These are phyloP conservation scores for Scalesia atractyloides DNA, from an alignment of 129 eudicot species.

Conservation along the genomic window DNA sequence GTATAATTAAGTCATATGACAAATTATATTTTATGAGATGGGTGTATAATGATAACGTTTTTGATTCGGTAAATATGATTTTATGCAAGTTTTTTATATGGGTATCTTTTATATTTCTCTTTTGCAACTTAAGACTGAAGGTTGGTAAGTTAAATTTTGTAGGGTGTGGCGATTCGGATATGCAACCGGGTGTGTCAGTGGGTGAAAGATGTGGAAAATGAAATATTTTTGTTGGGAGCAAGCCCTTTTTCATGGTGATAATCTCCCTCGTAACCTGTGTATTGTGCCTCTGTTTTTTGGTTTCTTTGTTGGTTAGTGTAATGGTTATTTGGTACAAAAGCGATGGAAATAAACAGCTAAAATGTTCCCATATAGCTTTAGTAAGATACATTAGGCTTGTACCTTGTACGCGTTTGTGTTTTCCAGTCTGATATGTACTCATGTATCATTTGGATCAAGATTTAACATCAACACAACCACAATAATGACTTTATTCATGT, in stretches of 20 bases:
- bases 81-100: not conserved
- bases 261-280: conserved; percentile 14
- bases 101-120: too few species aligned
- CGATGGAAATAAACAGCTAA: conserved; percentile 13
- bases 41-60: not conserved
- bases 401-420: not conserved
- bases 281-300: not conserved
- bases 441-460: too few species aligned
- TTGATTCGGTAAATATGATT: not conserved
- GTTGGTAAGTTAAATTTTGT: conserved; percentile 20
- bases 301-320: not conserved
- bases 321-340: conserved; percentile 9
- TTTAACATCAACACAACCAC: too few species aligned
- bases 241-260: conserved; percentile 93
- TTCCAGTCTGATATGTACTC: not conserved
- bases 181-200: conserved; percentile 93
- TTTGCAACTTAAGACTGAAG: conserved; percentile 2
- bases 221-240: conserved; percentile 90
- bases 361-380: conserved; percentile 1
- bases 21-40: not conserved
- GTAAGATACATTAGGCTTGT: conserved; percentile 7
- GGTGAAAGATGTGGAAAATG: conserved; percentile 94
- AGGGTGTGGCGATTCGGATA: conserved; percentile 83
- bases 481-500: too few species aligned
- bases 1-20: not conserved